Conservation (phyloP, 352 stramenopile species). For the Aphanomyces astaci region DNA sequence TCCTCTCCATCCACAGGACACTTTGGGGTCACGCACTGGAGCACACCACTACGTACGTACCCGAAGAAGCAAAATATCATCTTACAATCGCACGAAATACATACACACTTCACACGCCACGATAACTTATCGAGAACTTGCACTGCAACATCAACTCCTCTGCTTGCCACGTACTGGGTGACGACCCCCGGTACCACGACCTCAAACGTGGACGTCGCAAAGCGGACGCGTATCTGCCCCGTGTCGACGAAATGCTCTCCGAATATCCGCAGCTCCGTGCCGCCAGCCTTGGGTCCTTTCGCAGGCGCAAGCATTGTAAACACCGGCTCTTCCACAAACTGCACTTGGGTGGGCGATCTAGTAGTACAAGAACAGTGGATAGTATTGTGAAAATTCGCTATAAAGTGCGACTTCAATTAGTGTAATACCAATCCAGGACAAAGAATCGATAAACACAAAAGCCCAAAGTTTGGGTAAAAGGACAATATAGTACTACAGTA, state of each 20-base stretch:
- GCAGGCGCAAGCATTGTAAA: conserved; percentile 9
- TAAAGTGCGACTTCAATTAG: no score
- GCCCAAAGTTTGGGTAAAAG: no score
- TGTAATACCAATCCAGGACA: no score
- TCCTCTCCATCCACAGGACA: neutral
- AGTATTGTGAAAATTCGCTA: no score
- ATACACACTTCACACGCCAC: no score
- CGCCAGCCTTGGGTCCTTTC: neutral
- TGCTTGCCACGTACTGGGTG: neutral
- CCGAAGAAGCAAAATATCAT: no score
- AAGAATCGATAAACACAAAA: no score
- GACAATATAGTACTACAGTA: no score
- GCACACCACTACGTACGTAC: conserved; percentile 11
- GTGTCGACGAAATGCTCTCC: conserved; percentile 16
- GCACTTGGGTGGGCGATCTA: neutral
- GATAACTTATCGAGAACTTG: no score
- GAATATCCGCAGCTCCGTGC: conserved; percentile 15
- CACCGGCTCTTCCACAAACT: neutral
- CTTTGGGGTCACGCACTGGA: conserved; percentile 7
- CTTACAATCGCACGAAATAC: no score
- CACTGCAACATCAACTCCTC: no score
- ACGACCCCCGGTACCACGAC: neutral
- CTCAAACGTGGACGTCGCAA: conserved; percentile 2
- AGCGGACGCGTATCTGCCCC: conserved; percentile 4
- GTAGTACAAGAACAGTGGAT: no score